Base-by-base conservation (phyloP, 208 protist genomes). In the Leishmania mexicana region DNA sequence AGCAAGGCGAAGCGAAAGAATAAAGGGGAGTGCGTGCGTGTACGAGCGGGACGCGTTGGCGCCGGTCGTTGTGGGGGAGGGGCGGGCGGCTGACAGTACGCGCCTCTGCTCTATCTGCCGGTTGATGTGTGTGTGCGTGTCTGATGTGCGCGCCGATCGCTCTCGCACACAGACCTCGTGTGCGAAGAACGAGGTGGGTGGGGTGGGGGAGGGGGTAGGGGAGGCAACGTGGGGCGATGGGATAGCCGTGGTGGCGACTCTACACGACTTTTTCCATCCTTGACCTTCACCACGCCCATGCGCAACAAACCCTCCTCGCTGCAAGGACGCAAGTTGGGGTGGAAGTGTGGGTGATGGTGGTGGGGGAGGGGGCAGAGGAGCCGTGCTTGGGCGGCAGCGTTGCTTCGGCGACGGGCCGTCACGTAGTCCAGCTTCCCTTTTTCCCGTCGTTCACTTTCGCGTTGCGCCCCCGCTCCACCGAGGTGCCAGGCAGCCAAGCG, bases 1-100 rank as follows among this genome's bases (percentile, higher is more conserved):
- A 49, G 40, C 76, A 21, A 38, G 47, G 35, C 64, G 57, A 80
- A 45, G 24, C 62, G 74, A 68, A 60, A 76, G 40, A 65, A 80
- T 64, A 51, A 80, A 47, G 42, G 60, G 47, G 76, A 73, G n/a
- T 21, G 17, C 51, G 3, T 21, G 51, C 21, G 51, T 54, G 51
- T 21, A 10, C 15, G 51, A 54, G 51, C 13, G 15, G 17, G 17
- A 5, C 15, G 17, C 15, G 51, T 54, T 13, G 51, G 17, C 17
- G 51, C 51, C 51, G 51, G 51, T 21, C 13, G 51, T 54, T 11
- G 51, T 6, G 51, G 17, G 5, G 31, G 4, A 65, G 60, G n/a
- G 8, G 24, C 2, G 31, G 64, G 64, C 28, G 5, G 0, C 28
- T 17, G 8, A 7, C 3, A 21, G n/a, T 38, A 7, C 10, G 13